A percentile compares a stretch with the other conserved stretches of the same genome.
Conservation (phyloP, 257 asterid genomes). For the Capsicum baccatum region DNA sequence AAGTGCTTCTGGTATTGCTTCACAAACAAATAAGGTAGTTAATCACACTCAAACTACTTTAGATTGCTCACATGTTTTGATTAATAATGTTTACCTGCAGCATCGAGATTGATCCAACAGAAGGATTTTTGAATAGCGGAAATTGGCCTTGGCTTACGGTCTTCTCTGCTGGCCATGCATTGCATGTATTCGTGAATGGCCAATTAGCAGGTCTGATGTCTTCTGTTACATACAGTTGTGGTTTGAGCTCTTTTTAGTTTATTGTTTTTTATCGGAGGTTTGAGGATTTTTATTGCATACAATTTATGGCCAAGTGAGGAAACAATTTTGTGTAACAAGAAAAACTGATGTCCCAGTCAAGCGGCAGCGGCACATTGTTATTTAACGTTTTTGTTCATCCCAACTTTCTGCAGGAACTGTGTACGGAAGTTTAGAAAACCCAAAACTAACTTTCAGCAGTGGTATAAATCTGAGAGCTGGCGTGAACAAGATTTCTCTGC, state of each 20-base stretch:
- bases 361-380: not conserved
- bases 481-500: constrained; percentile 39
- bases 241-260: not conserved
- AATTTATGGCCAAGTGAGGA: not conserved
- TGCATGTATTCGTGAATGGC: constrained; percentile 95
- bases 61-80: constrained; percentile 14
- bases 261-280: not conserved
- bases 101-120: constrained; percentile 68
- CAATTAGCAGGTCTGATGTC: constrained; percentile 65
- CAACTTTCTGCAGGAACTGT: constrained; percentile 42
- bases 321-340: not conserved
- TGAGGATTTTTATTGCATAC: not conserved
- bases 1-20: constrained; percentile 44
- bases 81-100: constrained; percentile 46
- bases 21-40: not conserved
- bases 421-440: constrained; percentile 42
- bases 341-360: not conserved
- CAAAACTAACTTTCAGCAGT: constrained; percentile 42
- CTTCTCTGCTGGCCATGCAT: constrained; percentile 95
- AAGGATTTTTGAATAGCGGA: constrained; percentile 72
- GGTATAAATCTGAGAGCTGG: constrained; percentile 46
- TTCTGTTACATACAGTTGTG: not conserved
- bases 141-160: constrained; percentile 87
- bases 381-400: not conserved
- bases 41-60: constrained; percentile 6